Percentiles rank a stretch among this genome's conserved stretches.
Evolutionary conservation across 208 protist genomes (phyloP).

Genomic region (Trypanosoma mega): DNA sequence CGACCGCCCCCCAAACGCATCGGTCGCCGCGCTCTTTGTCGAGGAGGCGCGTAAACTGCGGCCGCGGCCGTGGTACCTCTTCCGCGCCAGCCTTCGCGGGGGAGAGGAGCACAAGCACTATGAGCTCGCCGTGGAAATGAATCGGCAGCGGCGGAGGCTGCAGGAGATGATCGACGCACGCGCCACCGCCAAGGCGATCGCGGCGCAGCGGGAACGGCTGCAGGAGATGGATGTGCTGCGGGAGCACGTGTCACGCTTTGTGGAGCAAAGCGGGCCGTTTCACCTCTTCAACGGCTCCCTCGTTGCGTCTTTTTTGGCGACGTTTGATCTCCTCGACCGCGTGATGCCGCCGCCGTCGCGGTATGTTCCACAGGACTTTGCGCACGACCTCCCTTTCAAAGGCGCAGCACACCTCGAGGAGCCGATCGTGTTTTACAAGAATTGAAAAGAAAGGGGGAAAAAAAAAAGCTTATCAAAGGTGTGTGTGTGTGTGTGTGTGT

Average conservation of each 20-base stretch:
- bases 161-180: constrained; percentile 43
- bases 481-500: too few relatives aligned
- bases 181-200: constrained; percentile 53
- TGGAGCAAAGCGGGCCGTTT: constrained; percentile 34
- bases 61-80: constrained; percentile 82
- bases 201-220: constrained; percentile 51
- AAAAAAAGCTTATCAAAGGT: too few relatives aligned
- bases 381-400: constrained; percentile 73
- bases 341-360: constrained; percentile 61
- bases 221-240: constrained; percentile 75
- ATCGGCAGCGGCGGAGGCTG: constrained; percentile 59
- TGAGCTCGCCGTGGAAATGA: constrained; percentile 68
- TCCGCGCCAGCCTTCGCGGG: constrained; percentile 63
- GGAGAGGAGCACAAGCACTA: constrained; percentile 77
- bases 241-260: constrained; percentile 50
- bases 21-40: constrained; percentile 51
- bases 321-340: constrained; percentile 71
- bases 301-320: constrained; percentile 76
- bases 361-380: constrained; percentile 89
- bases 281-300: constrained; percentile 83
- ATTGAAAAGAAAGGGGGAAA: constrained; percentile 23
- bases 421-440: constrained; percentile 82
- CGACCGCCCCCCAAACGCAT: constrained; percentile 32
- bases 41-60: constrained; percentile 58
- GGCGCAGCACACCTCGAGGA: constrained; percentile 62